Evolutionary conservation across 2,329 filamentous ascomycete species (phyloP).

Genomic region (Penicillium crustosum): DNA sequence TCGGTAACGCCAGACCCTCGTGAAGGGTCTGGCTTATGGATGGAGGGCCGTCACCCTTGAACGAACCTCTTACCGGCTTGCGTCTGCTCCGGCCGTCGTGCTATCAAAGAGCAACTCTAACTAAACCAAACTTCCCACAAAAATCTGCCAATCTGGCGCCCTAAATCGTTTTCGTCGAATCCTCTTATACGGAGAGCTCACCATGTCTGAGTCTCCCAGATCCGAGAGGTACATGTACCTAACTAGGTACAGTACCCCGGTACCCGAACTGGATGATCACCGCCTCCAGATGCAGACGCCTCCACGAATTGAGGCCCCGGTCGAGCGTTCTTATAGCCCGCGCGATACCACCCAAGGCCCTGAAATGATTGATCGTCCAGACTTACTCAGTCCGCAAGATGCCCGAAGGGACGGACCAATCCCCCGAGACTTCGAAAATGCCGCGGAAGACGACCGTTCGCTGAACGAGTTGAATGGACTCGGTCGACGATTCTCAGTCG

Average conservation of each 20-base stretch:
- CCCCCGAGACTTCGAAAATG: constrained; percentile 83
- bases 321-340: constrained; percentile 35
- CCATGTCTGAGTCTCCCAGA: constrained; percentile 56
- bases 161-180: constrained; percentile 9
- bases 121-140: constrained; percentile 1
- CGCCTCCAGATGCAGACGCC: constrained; percentile 53
- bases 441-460: constrained; percentile 68
- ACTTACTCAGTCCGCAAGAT: constrained; percentile 50
- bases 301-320: constrained; percentile 36
- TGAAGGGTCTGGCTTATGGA: constrained; percentile 46
- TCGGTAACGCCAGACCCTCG: constrained; percentile 44
- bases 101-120: constrained; percentile 20
- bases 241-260: constrained; percentile 63
- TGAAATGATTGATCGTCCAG: constrained; percentile 50
- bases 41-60: constrained; percentile 35
- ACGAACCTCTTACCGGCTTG: constrained; percentile 29
- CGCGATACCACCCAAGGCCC: constrained; percentile 47
- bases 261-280: constrained; percentile 78
- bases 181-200: constrained; percentile 11
- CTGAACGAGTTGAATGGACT: constrained; percentile 36
- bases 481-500: constrained; percentile 42
- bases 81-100: constrained; percentile 26
- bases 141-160: constrained; percentile 20
- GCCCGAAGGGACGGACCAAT: constrained; percentile 48
- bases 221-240: constrained; percentile 63